These are phyloP conservation scores for Termitomyces sp. DNA, from an alignment of 768 basidiomycete species.

Conservation along the genomic window DNA sequence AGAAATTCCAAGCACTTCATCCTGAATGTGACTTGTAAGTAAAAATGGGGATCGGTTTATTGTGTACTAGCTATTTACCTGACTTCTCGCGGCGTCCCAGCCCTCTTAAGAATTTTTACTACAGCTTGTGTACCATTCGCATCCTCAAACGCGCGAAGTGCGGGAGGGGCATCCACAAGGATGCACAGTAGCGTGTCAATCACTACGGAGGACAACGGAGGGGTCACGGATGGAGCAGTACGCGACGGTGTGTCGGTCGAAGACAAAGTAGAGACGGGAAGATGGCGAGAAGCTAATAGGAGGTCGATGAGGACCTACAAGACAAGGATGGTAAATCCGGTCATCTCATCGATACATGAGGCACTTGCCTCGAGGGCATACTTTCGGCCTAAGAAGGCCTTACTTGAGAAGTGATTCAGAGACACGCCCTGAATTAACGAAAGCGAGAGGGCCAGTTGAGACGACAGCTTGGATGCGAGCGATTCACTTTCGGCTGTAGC, in stretches of 20 bases:
- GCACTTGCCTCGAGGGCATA: slow-evolving; percentile 60
- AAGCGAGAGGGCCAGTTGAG: slow-evolving; percentile 54
- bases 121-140: slow-evolving; percentile 73
- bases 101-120: slow-evolving; percentile 84
- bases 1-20: slow-evolving; percentile 97
- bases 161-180: slow-evolving; percentile 78
- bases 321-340: not conserved
- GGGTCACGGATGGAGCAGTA: slow-evolving; percentile 15
- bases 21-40: slow-evolving; percentile 33
- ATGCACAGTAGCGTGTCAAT: slow-evolving; percentile 85
- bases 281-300: slow-evolving; percentile 64
- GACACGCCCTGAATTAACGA: slow-evolving; percentile 74
- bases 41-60: not conserved
- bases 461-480: slow-evolving; percentile 44
- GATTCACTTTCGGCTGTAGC: slow-evolving; percentile 30
- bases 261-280: slow-evolving; percentile 26
- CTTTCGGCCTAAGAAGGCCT: slow-evolving; percentile 62
- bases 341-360: slow-evolving; percentile 4
- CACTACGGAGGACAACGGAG: slow-evolving; percentile 63
- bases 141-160: slow-evolving; percentile 76
- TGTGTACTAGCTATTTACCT: slow-evolving; percentile 44
- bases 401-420: slow-evolving; percentile 64
- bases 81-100: slow-evolving; percentile 82
- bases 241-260: slow-evolving; percentile 22
- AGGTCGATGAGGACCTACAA: slow-evolving; percentile 69